Percentiles rank a stretch among this genome's conserved stretches.
Conservation (phyloP, 176 grass and related monocot genomes). For the Rhipidocladum racemiflorum region DNA sequence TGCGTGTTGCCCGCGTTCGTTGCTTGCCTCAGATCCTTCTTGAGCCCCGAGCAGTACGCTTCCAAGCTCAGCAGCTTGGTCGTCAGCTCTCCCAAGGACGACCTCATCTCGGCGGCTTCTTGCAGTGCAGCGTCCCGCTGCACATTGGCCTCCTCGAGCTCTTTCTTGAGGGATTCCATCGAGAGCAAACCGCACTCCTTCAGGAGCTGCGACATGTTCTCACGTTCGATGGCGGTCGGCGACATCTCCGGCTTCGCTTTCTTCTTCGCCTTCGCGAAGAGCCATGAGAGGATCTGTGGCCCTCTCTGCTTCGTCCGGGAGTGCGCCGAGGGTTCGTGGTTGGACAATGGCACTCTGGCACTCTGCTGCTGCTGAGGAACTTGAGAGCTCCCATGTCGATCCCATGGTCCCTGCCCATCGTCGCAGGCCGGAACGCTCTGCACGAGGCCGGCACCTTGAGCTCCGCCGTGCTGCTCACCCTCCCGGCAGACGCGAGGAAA, state of each 20-base stretch:
- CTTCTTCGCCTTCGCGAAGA: slow-evolving; percentile 76
- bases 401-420: slow-evolving; percentile 38
- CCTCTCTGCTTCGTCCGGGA: slow-evolving; percentile 47
- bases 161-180: slow-evolving; percentile 65
- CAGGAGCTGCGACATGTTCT: slow-evolving; percentile 76
- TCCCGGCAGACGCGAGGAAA: slow-evolving; percentile 39
- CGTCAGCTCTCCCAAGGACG: slow-evolving; percentile 63
- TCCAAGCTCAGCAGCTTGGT: slow-evolving; percentile 69
- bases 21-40: slow-evolving; percentile 63
- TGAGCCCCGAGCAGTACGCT: slow-evolving; percentile 72
- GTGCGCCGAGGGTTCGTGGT: slow-evolving; percentile 25
- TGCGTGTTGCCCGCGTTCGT: slow-evolving; percentile 28
- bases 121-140: slow-evolving; percentile 65
- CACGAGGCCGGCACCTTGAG: slow-evolving; percentile 47
- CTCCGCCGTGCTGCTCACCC: slow-evolving; percentile 39
- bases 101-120: slow-evolving; percentile 63
- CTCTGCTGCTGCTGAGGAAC: slow-evolving; percentile 22
- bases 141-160: slow-evolving; percentile 66
- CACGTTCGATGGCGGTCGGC: slow-evolving; percentile 49
- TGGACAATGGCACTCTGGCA: slow-evolving; percentile 14
- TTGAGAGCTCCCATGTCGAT: slow-evolving; percentile 25
- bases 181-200: slow-evolving; percentile 84
- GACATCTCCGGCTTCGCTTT: slow-evolving; percentile 51
- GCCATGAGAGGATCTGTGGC: slow-evolving; percentile 71
- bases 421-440: slow-evolving; percentile 49